Percentiles rank a stretch among this genome's conserved stretches.
Evolutionary conservation across 768 basidiomycete species (phyloP).

Genomic region (Panaeolus cyanescens): DNA sequence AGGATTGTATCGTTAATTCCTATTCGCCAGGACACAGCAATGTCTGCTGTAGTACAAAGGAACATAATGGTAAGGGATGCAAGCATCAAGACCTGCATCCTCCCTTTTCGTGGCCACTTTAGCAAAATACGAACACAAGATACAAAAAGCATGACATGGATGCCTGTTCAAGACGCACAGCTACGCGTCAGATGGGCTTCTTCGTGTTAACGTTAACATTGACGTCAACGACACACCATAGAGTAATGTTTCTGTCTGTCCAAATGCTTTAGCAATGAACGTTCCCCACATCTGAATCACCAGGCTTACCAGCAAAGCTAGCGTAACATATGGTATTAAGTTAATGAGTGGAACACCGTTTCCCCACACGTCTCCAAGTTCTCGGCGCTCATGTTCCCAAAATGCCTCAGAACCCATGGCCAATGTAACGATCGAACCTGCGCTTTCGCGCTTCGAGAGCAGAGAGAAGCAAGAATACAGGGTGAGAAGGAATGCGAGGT

Average conservation of each 20-base stretch:
- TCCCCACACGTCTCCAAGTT: neutral
- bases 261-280: neutral
- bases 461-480: neutral
- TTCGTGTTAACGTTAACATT: no score
- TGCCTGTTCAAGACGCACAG: neutral
- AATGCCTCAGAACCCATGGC: neutral
- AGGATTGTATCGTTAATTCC: conserved; percentile 8
- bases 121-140: neutral
- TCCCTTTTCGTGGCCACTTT: conserved; percentile 2
- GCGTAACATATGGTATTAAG: neutral
- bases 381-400: neutral
- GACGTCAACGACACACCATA: neutral
- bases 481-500: no score
- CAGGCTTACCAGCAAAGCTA: neutral
- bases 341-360: neutral
- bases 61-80: conserved; percentile 19
- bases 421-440: neutral
- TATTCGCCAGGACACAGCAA: conserved; percentile 19
- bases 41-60: conserved; percentile 20
- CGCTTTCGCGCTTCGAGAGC: neutral
- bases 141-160: neutral
- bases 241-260: neutral
- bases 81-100: conserved; percentile 16
- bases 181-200: no score
- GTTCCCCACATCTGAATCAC: neutral